Conservation (phyloP, 805 yeast genomes). For the Nakazawaea ishiwadae region DNA sequence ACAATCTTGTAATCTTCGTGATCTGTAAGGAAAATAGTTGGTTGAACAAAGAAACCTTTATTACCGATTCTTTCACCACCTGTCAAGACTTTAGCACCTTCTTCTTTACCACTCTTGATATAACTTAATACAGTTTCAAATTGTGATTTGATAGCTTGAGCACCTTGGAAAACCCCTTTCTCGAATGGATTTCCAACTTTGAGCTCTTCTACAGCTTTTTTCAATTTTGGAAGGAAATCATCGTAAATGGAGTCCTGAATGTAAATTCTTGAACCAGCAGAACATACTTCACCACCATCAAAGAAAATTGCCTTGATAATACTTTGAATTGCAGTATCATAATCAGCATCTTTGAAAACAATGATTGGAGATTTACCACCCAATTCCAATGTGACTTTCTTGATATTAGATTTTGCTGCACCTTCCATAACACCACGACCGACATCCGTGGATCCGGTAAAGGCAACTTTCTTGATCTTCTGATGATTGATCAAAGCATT, state of each 20-base stretch:
- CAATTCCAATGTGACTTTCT: slow-evolving; percentile 74
- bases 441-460: slow-evolving; percentile 75
- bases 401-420: slow-evolving; percentile 64
- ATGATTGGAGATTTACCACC: slow-evolving; percentile 83
- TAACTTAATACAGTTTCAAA: slow-evolving; percentile 63
- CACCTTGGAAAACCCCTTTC: slow-evolving; percentile 64
- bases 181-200: slow-evolving; percentile 77
- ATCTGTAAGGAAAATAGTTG: slow-evolving; percentile 70
- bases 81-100: slow-evolving; percentile 61
- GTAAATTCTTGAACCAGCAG: slow-evolving; percentile 76
- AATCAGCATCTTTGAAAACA: slow-evolving; percentile 63
- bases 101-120: slow-evolving; percentile 60
- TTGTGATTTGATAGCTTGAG: slow-evolving; percentile 68
- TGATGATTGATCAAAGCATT: slow-evolving; percentile 64
- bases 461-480: slow-evolving; percentile 67
- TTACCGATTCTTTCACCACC: slow-evolving; percentile 66
- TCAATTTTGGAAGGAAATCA: slow-evolving; percentile 51
- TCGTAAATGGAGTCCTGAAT: slow-evolving; percentile 72
- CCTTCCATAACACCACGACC: slow-evolving; percentile 67
- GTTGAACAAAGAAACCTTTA: slow-evolving; percentile 68
- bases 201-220: slow-evolving; percentile 50
- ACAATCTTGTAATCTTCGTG: slow-evolving; percentile 56
- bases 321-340: slow-evolving; percentile 42
- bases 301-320: slow-evolving; percentile 65
- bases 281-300: slow-evolving; percentile 80